Conservation (phyloP, 2,329 filamentous ascomycete species). For the Fusarium nurragi region DNA sequence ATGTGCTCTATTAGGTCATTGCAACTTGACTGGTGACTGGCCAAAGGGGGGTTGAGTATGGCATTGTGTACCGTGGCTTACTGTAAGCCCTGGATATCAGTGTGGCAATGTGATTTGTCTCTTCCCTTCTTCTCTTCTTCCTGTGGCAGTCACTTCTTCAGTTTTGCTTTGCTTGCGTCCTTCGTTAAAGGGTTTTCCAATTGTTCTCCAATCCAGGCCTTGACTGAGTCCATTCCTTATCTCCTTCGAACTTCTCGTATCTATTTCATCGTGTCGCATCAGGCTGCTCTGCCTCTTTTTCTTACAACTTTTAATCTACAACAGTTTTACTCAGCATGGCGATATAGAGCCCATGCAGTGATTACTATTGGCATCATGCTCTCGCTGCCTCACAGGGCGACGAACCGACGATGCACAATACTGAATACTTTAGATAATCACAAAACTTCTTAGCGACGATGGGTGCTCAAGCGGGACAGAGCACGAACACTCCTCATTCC, state of each 20-base stretch:
- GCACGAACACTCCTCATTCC: conserved; percentile 31
- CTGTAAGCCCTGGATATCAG: conserved; percentile 33
- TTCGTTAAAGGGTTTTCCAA: conserved; percentile 19
- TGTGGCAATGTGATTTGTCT: conserved; percentile 23
- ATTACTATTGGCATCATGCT: conserved; percentile 28
- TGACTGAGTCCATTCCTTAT: conserved; percentile 38
- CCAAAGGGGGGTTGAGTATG: neutral
- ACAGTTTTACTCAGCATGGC: conserved; percentile 12
- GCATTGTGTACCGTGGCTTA: neutral
- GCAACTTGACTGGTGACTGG: neutral
- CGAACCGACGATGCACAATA: conserved; percentile 23
- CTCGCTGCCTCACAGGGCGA: conserved; percentile 14
- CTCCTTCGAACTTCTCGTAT: conserved; percentile 3
- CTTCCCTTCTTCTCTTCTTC: conserved; percentile 2
- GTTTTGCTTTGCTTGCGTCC: conserved; percentile 23
- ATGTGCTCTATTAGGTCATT: conserved; percentile 13
- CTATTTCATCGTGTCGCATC: conserved; percentile 8
- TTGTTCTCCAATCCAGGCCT: conserved; percentile 30
- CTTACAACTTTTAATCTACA: neutral
- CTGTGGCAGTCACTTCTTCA: conserved; percentile 7
- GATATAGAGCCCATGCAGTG: conserved; percentile 18
- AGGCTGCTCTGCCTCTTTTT: neutral
- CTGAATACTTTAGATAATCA: conserved; percentile 19
- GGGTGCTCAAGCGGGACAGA: conserved; percentile 33
- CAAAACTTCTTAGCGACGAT: conserved; percentile 26